Percentiles rank a stretch among this genome's conserved stretches.
Conservation (phyloP, 148 eudicot species). For the Rhododendron molle region DNA sequence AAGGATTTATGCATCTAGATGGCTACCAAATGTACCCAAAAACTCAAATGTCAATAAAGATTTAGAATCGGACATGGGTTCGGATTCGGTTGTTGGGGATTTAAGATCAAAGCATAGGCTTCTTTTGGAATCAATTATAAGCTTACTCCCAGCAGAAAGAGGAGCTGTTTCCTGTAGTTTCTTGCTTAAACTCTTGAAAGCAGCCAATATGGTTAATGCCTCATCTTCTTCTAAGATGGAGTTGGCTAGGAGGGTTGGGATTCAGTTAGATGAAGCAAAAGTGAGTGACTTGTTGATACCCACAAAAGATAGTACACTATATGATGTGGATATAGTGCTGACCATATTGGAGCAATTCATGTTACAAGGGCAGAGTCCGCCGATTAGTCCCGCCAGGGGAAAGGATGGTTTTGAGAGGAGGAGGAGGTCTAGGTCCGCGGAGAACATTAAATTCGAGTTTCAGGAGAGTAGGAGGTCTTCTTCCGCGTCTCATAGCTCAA, state of each 20-base stretch:
- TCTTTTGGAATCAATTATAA: slow-evolving; percentile 67
- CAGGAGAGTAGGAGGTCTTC: slow-evolving; percentile 79
- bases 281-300: slow-evolving; percentile 63
- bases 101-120: slow-evolving; percentile 32
- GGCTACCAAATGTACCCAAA: slow-evolving; percentile 55
- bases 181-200: slow-evolving; percentile 55
- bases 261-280: slow-evolving; percentile 73
- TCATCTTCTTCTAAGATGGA: slow-evolving; percentile 61
- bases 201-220: slow-evolving; percentile 48
- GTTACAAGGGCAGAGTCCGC: slow-evolving; percentile 65
- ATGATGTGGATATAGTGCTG: slow-evolving; percentile 71
- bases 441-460: slow-evolving; percentile 50
- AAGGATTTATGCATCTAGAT: slow-evolving; percentile 59
- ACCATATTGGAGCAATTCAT: slow-evolving; percentile 59
- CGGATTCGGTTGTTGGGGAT: slow-evolving; percentile 29
- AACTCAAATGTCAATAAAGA: slow-evolving; percentile 20
- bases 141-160: slow-evolving; percentile 66
- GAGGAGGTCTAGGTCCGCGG: slow-evolving; percentile 69
- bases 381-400: slow-evolving; percentile 56
- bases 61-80: slow-evolving; percentile 18
- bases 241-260: slow-evolving; percentile 57
- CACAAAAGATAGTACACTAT: slow-evolving; percentile 12
- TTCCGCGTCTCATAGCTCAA: slow-evolving; percentile 70
- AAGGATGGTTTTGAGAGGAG: slow-evolving; percentile 53
- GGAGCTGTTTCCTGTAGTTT: slow-evolving; percentile 69